Percentiles rank a stretch among this genome's conserved stretches.
Evolutionary conservation across 495 filamentous ascomycete species (phyloP).

Genomic region (Hypoxylon cercidicola): DNA sequence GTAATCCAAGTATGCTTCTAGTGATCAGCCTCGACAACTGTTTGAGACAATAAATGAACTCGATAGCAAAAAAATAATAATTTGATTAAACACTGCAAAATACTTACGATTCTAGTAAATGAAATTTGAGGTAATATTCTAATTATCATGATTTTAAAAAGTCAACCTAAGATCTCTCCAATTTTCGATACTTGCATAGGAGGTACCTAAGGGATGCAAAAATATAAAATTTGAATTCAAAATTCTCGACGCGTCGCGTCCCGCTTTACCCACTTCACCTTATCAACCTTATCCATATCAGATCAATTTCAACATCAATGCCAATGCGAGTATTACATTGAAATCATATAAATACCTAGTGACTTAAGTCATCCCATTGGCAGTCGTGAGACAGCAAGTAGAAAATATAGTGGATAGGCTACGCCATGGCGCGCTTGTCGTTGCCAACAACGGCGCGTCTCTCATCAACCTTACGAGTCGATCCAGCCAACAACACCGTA

Average conservation of each 20-base stretch:
- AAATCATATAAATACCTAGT: not conserved
- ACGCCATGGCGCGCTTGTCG: conserved; percentile 54
- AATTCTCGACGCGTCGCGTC: conserved; percentile 39
- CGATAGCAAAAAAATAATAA: too few species aligned
- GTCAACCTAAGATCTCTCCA: too few species aligned
- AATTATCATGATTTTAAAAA: too few species aligned
- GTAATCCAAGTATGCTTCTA: not conserved
- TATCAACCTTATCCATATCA: too few species aligned
- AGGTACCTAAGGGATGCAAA: too few species aligned
- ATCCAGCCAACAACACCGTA: conserved; percentile 70
- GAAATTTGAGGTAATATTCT: too few species aligned
- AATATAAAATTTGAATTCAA: not conserved
- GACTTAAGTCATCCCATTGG: not conserved
- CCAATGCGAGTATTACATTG: not conserved
- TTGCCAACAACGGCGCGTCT: conserved; percentile 59
- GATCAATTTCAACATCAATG: not conserved
- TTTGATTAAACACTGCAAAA: too few species aligned
- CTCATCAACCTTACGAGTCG: conserved; percentile 65
- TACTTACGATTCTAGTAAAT: too few species aligned
- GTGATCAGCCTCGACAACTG: too few species aligned
- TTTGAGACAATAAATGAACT: too few species aligned
- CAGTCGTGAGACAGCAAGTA: not conserved
- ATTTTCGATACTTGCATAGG: too few species aligned
- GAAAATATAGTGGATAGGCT: not conserved
- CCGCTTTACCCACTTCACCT: conserved; percentile 12